Evolutionary conservation across 2,329 filamentous ascomycete genomes (phyloP).

Genomic region (Penicillium sp.): DNA sequence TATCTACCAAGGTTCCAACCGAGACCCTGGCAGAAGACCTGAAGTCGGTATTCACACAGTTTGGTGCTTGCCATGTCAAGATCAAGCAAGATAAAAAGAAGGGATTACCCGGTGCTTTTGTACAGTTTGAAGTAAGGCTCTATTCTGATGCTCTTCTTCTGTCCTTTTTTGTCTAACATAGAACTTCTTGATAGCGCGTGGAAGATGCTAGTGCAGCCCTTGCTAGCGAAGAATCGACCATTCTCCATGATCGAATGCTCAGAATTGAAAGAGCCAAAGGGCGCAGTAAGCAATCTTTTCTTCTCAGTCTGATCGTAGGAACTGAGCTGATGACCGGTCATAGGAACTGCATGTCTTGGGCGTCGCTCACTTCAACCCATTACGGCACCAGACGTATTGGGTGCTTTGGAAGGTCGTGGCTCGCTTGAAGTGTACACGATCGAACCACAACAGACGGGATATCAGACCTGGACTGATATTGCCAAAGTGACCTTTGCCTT

Average conservation of each 20-base stretch:
- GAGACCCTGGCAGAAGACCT: conserved; percentile 40
- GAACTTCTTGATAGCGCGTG: conserved; percentile 27
- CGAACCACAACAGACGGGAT: conserved; percentile 10
- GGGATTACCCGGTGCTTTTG: conserved; percentile 44
- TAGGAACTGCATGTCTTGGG: conserved; percentile 30
- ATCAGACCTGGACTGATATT: conserved; percentile 16
- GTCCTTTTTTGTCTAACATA: not conserved
- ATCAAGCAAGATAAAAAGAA: conserved; percentile 43
- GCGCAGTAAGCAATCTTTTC: conserved; percentile 23
- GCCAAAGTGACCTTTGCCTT: conserved; percentile 34
- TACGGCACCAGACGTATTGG: conserved; percentile 11
- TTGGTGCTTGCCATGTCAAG: conserved; percentile 45
- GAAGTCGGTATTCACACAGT: conserved; percentile 38
- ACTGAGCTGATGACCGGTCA: conserved; percentile 12
- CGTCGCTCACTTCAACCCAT: conserved; percentile 22
- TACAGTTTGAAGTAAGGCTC: conserved; percentile 46
- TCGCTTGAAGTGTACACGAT: conserved; percentile 24
- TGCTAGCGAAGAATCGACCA: conserved; percentile 11
- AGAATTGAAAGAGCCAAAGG: conserved; percentile 31
- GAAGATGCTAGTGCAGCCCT: conserved; percentile 38
- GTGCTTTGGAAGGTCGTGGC: conserved; percentile 24
- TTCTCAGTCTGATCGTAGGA: conserved; percentile 3
- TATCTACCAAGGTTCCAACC: conserved; percentile 33
- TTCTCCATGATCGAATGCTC: conserved; percentile 28
- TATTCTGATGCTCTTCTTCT: not conserved